phyloP scores from a whole-genome alignment of 139 green algal species.

The Spirogloea muscicola region DNA sequence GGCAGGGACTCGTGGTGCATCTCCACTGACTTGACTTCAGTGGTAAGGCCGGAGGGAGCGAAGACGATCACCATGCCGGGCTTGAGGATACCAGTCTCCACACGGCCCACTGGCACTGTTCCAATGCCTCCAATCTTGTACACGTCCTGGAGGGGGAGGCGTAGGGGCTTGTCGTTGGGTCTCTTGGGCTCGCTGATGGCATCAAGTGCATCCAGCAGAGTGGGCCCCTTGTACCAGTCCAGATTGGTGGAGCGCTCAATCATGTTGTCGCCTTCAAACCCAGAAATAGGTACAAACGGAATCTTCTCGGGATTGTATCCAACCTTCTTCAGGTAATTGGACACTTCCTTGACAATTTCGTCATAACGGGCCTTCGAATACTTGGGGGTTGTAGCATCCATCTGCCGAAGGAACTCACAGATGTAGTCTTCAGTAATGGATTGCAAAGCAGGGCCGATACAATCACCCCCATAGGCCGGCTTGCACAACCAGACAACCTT shows the following conservation, averaged over 20 bases:
- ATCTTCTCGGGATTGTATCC: conserved; percentile 79
- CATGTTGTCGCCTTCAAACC: conserved; percentile 98
- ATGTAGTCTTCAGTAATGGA: no score
- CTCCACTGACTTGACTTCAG: conserved; percentile 98
- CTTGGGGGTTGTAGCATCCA: conserved; percentile 83
- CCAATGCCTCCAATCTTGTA: conserved; percentile 99
- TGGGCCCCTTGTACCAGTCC: conserved; percentile 82
- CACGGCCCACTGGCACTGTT: conserved; percentile 91
- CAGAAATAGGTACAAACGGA: conserved; percentile 95
- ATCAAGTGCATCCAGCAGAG: conserved; percentile 58
- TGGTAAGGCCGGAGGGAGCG: conserved; percentile 65
- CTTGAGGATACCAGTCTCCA: conserved; percentile 95
- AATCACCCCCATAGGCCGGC: no score
- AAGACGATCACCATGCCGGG: conserved; percentile 75
- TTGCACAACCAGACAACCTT: no score
- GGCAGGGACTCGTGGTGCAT: conserved; percentile 99
- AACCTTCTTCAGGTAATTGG: conserved; percentile 75
- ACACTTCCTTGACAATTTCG: conserved; percentile 96
- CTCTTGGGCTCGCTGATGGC: conserved; percentile 42
- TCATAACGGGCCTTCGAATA: conserved; percentile 90
- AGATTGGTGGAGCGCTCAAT: conserved; percentile 90
- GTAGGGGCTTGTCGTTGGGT: conserved; percentile 33
- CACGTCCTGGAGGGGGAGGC: conserved; percentile 60
- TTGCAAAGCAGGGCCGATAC: no score
- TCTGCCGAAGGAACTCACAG: no score